Percentiles rank a stretch among this genome's conserved stretches.
phyloP scores from a whole-genome alignment of 1,284 basidiomycete species.

The Rhodofomes roseus region DNA sequence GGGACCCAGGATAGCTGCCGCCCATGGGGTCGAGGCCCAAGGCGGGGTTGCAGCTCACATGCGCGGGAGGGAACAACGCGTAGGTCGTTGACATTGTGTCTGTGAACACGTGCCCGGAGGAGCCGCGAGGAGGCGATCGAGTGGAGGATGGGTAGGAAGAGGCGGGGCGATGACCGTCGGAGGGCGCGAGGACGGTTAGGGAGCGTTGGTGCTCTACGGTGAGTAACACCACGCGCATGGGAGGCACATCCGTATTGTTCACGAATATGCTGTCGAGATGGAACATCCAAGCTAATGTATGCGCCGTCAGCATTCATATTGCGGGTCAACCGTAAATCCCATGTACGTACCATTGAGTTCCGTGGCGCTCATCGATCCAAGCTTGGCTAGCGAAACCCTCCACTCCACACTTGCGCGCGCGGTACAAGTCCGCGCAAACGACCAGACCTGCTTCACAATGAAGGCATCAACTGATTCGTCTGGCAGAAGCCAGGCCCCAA shows the following conservation, averaged over 20 bases:
- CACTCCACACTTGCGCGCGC: slow-evolving; percentile 71
- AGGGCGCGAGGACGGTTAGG: slow-evolving; percentile 39
- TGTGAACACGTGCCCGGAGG: slow-evolving; percentile 19
- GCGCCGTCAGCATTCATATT: background rate
- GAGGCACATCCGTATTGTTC: slow-evolving; percentile 33
- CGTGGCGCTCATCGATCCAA: slow-evolving; percentile 50
- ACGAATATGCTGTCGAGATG: slow-evolving; percentile 40
- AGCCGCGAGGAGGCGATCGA: slow-evolving; percentile 11
- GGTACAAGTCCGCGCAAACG: slow-evolving; percentile 56
- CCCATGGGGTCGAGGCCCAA: slow-evolving; percentile 12
- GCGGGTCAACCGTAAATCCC: no score
- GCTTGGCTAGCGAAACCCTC: slow-evolving; percentile 67
- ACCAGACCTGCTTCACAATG: slow-evolving; percentile 59
- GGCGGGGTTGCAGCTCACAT: slow-evolving; percentile 36
- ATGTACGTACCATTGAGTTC: slow-evolving; percentile 67
- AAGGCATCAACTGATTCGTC: slow-evolving; percentile 38
- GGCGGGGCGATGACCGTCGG: slow-evolving; percentile 8
- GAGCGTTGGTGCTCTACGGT: slow-evolving; percentile 52
- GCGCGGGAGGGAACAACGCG: slow-evolving; percentile 38
- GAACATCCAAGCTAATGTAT: slow-evolving; percentile 56
- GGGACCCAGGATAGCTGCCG: slow-evolving; percentile 13
- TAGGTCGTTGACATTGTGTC: slow-evolving; percentile 47
- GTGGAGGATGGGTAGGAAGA: slow-evolving; percentile 10
- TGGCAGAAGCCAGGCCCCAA: slow-evolving; percentile 61
- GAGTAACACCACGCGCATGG: slow-evolving; percentile 52